Evolutionary conservation across 2,329 filamentous ascomycete genomes (phyloP).

Genomic region (Colletotrichum lentis): DNA sequence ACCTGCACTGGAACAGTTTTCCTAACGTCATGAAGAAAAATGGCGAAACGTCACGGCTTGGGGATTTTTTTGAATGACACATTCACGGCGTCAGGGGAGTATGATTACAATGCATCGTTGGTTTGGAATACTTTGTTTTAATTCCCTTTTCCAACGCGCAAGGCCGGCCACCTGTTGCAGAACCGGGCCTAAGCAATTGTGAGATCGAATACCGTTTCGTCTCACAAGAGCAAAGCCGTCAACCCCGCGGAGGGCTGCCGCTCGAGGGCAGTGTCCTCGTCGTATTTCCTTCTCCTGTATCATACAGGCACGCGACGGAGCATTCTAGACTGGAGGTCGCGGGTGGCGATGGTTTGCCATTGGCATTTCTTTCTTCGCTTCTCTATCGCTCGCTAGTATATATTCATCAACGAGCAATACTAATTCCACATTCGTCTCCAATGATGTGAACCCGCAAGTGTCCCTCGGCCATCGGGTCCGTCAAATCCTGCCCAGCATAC

Average conservation of each 20-base stretch:
- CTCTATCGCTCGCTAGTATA: constrained; percentile 36
- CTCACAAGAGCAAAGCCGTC: constrained; percentile 19
- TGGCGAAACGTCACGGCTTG: constrained; percentile 26
- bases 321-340: constrained; percentile 37
- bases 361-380: constrained; percentile 25
- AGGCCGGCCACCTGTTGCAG: not conserved
- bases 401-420: constrained; percentile 28
- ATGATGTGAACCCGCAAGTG: not conserved
- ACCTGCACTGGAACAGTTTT: constrained; percentile 1
- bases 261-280: constrained; percentile 15
- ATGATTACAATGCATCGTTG: constrained; percentile 24
- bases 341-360: constrained; percentile 11
- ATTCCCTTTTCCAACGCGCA: constrained; percentile 4
- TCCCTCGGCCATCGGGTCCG: not conserved
- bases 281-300: constrained; percentile 21
- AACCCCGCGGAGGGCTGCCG: constrained; percentile 5
- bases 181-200: constrained; percentile 9
- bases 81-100: constrained; percentile 32
- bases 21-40: constrained; percentile 23
- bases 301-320: constrained; percentile 16
- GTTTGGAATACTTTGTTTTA: constrained; percentile 29
- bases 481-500: not conserved
- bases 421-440: not conserved
- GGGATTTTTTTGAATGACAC: constrained; percentile 16
- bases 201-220: constrained; percentile 1